Evolutionary conservation across 352 stramenopile species (phyloP), one percentile per base, ranked within the genome.

Genomic region (Globisporangium polare): DNA sequence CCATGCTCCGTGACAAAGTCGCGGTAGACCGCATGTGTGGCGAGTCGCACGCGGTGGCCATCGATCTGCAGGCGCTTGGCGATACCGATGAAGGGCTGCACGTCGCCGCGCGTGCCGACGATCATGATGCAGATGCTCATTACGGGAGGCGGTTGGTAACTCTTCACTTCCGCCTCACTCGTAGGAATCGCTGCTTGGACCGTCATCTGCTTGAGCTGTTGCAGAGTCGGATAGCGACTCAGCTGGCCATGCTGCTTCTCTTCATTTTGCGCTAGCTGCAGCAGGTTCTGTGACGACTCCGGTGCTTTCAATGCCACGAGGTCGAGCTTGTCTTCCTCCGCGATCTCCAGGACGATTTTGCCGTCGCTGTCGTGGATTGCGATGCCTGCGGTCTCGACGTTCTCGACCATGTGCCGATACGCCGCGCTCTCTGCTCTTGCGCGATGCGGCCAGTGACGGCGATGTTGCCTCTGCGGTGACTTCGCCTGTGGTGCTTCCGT

Each of bases 111-210:
- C 0, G 89, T 96, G 26, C 89, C 89, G n/a, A 97, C 89, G 58
- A 96, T 84, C 83, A 97, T 93, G 65, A 97, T 95, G 50, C 90
- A 90, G 37, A 97, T 73, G 27, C 66, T 86, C 81, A 97, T 85
- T 15, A 42, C 37, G 37, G 41, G 41, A 0, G 59, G 66, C 3
- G 63, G 65, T 47, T 68, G 69, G 66, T 46, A 29, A 27, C 39
- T 17, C n/a, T 60, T 46, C 37, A 27, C 49, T 12, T 46, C 41
- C 2, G 0, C 17, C 18, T 46, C 41, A 2, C 41, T 22, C 41
- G 15, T 46, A 5, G 41, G 17, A 5, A 24, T 10, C 6, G 15
- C 41, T 24, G 41, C 18, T 46, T 46, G 41, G 1, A 24, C 7
- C 5, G 22, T 18, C 18, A 24, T 18, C 5, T 46, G 15, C 17